Base-by-base conservation (phyloP, 208 protist species). In the Trypanosoma scelopori region DNA sequence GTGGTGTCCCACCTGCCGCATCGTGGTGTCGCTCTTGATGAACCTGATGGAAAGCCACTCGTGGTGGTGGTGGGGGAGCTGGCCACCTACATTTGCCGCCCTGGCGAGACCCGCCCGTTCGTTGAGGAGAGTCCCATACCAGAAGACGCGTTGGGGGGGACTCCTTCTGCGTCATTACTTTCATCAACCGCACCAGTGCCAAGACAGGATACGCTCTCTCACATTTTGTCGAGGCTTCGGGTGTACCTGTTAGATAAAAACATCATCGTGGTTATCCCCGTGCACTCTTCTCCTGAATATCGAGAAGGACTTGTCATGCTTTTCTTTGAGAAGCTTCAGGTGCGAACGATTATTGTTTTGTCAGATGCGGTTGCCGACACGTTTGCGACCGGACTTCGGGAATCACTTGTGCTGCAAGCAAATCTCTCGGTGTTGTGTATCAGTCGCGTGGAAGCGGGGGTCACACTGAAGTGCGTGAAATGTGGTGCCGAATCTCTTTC, bases 321-420 rank as follows among this genome's bases (percentile, higher is more conserved):
- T 37, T 63, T 81, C 13, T 79, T 83, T 49, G 62, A 71, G 15
- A 49, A 39, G 16, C 64, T 85, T 1, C 48, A 46, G 12, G 69
- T 75, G 15, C 50, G 70, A 4, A 69, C 65, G 16, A 52, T 87
- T 37, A 60, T 83, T 39, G 68, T 84, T 27, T n/a, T 93, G 6
- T 84, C 84, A 0, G 87, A 93, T 57, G 60, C 82, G 1, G 78
- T 89, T 23, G 84, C 87, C 0, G 72, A 65, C 47, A 47, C 68
- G 30, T 69, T 91, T 50, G 87, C 69, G 7, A 74, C 73, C 16
- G 81, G 84, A 5, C 20, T 50, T 20, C 55, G 55, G 48, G 67
- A 69, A 2, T 49, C 71, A 35, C 57, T 82, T 41, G 81, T 87
- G 13, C 48, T 87, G 23, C 72, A 81, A 18, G 69, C 57, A 11